These are phyloP conservation scores for Bryoerythrophyllum caledonicum DNA, from an alignment of 225 moss, liverwort and hornwort species.

Conservation along the genomic window DNA sequence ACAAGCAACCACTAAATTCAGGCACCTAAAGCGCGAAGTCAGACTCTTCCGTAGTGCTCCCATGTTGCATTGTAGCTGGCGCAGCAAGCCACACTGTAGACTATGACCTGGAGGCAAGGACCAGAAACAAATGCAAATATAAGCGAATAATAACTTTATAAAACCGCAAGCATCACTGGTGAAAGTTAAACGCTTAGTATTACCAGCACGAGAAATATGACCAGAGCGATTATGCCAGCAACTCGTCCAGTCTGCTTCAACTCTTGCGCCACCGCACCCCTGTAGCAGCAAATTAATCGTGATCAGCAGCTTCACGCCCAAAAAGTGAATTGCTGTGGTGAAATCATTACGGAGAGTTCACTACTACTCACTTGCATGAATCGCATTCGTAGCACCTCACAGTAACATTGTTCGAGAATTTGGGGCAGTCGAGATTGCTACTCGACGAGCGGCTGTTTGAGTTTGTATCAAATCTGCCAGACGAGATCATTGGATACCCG, in stretches of 20 bases:
- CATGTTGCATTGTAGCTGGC: conserved; percentile 32
- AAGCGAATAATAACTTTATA: background rate
- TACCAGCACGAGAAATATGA: conserved; percentile 41
- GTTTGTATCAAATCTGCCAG: conserved; percentile 29
- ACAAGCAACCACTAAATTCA: background rate
- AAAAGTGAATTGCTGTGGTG: background rate
- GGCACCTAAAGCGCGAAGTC: background rate
- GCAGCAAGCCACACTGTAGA: conserved; percentile 34
- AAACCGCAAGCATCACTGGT: background rate
- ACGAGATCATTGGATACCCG: conserved; percentile 27
- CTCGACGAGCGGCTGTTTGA: conserved; percentile 1
- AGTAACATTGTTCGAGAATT: conserved; percentile 38
- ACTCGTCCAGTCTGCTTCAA: conserved; percentile 41
- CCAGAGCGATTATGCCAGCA: conserved; percentile 33
- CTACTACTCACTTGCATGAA: conserved; percentile 43
- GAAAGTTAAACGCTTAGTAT: background rate
- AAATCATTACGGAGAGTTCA: background rate
- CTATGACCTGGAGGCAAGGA: conserved; percentile 1
- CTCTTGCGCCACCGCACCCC: conserved; percentile 49
- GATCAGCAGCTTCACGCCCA: background rate
- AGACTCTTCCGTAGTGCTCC: conserved; percentile 46
- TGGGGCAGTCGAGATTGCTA: conserved; percentile 31
- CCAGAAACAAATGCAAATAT: background rate
- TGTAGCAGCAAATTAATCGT: background rate
- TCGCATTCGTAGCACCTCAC: conserved; percentile 43